Evolutionary conservation across 2,329 filamentous ascomycete species (phyloP).

Genomic region (Colletotrichum sp.): DNA sequence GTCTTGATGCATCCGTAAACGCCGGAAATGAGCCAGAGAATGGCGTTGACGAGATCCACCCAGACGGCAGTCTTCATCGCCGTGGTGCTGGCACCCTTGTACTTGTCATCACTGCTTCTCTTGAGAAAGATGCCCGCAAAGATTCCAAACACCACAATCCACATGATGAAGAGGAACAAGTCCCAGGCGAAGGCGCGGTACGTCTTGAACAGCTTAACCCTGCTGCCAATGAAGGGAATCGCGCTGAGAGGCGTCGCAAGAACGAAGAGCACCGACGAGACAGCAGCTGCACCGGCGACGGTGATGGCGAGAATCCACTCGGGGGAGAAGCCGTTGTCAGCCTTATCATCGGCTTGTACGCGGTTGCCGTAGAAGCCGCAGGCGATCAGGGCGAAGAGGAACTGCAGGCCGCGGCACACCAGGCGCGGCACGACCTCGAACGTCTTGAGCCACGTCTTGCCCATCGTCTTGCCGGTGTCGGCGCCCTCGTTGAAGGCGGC

Average conservation of each 20-base stretch:
- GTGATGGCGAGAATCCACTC: constrained; percentile 71
- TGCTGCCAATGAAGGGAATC: constrained; percentile 35
- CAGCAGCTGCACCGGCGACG: constrained; percentile 57
- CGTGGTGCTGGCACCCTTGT: constrained; percentile 46
- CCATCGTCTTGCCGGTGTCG: constrained; percentile 44
- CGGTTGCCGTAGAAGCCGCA: constrained; percentile 72
- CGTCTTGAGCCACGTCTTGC: constrained; percentile 48
- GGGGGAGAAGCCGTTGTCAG: constrained; percentile 45
- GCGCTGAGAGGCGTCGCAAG: constrained; percentile 39
- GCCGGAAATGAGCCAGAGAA: constrained; percentile 65
- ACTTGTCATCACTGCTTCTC: constrained; percentile 56
- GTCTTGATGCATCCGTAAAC: constrained; percentile 45
- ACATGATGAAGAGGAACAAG: constrained; percentile 49
- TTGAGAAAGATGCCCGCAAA: constrained; percentile 75
- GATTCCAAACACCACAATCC: constrained; percentile 73
- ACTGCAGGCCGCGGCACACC: constrained; percentile 68
- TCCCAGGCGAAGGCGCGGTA: constrained; percentile 52
- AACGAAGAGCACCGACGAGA: constrained; percentile 53
- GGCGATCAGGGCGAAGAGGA: constrained; percentile 72
- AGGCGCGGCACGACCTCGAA: constrained; percentile 54
- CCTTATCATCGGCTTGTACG: constrained; percentile 49
- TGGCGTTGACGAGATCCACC: constrained; percentile 71
- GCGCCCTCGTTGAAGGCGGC: constrained; percentile 37
- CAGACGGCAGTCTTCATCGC: constrained; percentile 76
- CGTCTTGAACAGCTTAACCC: constrained; percentile 38